Evolutionary conservation across 805 yeast genomes (phyloP), one percentile per base, ranked within the genome.

Genomic region (Myxozyma vanderwaltii): DNA sequence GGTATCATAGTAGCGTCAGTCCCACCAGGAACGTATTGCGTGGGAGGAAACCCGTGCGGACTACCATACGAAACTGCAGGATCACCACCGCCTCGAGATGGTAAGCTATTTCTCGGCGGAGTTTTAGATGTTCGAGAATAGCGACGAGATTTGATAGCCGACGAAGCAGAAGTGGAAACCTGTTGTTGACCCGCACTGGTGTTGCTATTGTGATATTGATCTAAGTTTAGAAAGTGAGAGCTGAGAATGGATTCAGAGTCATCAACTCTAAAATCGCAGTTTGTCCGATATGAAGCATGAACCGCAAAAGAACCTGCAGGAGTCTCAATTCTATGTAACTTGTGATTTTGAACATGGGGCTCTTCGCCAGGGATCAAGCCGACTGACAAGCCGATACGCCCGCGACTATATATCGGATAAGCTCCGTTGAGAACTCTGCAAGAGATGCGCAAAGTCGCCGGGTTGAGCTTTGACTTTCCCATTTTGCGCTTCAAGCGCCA

Each of bases 211-310:
- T 47, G 56, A 29, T 7, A 29, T 31, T 59, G 58, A 33, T 83
- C 88, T 66, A 82, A 71, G 47, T 74, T 74, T 29, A 79, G 70
- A 67, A 86, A 83, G 61, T 83, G 86, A 46, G 79, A 79, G 4
- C 88, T 81, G 26, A 86, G 71, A 4, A 84, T 72, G 58, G 82
- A 84, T 67, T 88, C 94, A 43, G 82, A 82, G 66, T 86, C 90
- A 62, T 79, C 82, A 10, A 90, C 75, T 40, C 80, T 75, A 73
- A 92, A 92, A 48, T 82, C 80, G 63, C 84, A 79, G 69, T 90
- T 86, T 40, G 77, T 79, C 57, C 99, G 79, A 68, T 88, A 92
- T 1, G 95, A 86, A 0, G 89, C 94, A 0, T 94, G 83, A 5
- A 89, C 80, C 59, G 83, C 79, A 53, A 92, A 73, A 0, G 86